phyloP scores from a whole-genome alignment of 805 yeast species.

The Novakomyces olei region DNA sequence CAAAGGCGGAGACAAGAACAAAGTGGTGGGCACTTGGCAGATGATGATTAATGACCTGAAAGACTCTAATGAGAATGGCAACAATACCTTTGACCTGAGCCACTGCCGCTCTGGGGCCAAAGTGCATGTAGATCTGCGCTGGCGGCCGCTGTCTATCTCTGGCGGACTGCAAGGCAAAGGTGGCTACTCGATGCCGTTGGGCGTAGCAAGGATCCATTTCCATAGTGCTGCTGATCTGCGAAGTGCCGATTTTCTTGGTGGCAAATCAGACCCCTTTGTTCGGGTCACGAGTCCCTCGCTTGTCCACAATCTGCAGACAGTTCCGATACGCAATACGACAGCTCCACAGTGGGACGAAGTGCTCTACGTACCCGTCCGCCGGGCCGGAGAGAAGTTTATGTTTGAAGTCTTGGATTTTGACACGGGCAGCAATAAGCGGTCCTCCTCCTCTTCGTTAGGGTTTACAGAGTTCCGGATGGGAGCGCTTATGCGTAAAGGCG shows the following conservation, averaged over 20 bases:
- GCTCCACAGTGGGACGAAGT: conserved; percentile 75
- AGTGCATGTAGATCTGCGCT: conserved; percentile 40
- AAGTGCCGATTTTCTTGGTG: conserved; percentile 50
- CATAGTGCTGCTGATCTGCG: conserved; percentile 51
- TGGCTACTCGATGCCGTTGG: conserved; percentile 86
- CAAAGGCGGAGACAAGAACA: too few relatives aligned
- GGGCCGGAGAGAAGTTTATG: conserved; percentile 60
- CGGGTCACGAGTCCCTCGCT: too few relatives aligned
- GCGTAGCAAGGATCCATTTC: conserved; percentile 55
- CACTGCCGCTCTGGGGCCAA: too few relatives aligned
- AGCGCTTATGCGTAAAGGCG: conserved; percentile 40
- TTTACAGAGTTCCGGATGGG: conserved; percentile 46
- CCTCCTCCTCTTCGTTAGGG: too few relatives aligned
- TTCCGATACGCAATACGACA: conserved; percentile 37
- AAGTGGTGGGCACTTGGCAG: too few relatives aligned
- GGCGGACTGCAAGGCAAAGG: conserved; percentile 43
- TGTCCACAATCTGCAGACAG: conserved; percentile 57
- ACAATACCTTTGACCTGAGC: too few relatives aligned
- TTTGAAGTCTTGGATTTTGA: conserved; percentile 87
- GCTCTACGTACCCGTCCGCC: conserved; percentile 59
- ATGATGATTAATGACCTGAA: too few relatives aligned
- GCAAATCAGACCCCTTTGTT: conserved; percentile 80
- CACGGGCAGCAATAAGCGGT: conserved; percentile 53
- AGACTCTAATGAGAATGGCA: too few relatives aligned
- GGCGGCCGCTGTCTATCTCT: conserved; percentile 68